phyloP scores from a whole-genome alignment of 2,329 filamentous ascomycete species.

The Trichoderma lentiforme region DNA sequence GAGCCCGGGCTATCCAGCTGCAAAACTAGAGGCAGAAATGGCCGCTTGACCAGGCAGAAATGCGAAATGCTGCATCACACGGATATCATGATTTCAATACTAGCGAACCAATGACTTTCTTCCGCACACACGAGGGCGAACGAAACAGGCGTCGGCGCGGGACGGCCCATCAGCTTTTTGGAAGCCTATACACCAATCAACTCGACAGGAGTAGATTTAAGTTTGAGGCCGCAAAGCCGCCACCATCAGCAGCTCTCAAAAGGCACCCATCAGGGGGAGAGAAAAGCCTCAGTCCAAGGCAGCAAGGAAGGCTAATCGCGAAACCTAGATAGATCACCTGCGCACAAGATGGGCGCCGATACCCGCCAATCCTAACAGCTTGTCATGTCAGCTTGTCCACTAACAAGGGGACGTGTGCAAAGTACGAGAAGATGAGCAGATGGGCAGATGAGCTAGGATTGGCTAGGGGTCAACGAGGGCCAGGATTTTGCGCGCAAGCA shows the following conservation, averaged over 20 bases:
- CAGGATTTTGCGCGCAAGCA: neutral
- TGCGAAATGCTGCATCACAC: neutral
- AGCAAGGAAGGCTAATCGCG: neutral
- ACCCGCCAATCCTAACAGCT: neutral
- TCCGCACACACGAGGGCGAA: neutral
- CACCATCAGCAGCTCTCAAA: neutral
- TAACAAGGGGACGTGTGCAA: neutral
- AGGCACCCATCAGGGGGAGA: neutral
- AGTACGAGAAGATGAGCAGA: neutral
- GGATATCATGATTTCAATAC: neutral
- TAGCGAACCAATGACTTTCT: neutral
- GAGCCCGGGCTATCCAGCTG: neutral
- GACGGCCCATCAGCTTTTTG: neutral
- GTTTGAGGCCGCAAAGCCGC: neutral
- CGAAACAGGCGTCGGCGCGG: conserved; percentile 7
- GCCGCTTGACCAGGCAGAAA: neutral
- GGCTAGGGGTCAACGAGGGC: neutral
- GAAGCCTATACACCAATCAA: neutral
- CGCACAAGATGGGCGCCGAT: neutral
- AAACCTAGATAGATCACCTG: neutral
- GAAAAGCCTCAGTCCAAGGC: neutral
- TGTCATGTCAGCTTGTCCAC: conserved; percentile 4
- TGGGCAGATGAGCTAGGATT: neutral
- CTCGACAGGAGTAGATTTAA: neutral
- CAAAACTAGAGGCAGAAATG: neutral